Evolutionary conservation across 2,329 filamentous ascomycete species (phyloP), one percentile per base, ranked within the genome.

Genomic region (Claviceps sp.): DNA sequence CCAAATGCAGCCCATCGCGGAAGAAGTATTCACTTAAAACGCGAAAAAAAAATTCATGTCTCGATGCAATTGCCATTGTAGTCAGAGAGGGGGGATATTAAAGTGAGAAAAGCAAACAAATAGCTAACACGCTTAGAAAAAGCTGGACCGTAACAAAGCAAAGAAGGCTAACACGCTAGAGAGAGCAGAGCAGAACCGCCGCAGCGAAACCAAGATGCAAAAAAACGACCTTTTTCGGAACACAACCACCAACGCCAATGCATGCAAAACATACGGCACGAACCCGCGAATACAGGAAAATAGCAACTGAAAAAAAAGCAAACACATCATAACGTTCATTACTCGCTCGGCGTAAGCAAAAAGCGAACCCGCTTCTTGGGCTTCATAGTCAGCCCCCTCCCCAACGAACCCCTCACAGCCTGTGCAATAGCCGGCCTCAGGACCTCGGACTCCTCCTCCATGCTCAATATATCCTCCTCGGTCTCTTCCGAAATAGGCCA

Each of bases 401-500:
- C 26, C 26, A 30, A 8, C 8, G 26, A 30, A 30, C 8, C 26
- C 26, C 26, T 30, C 26, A 9, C 11, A 5, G 20, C 11, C 20
- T 24, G 41, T 30, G 26, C 8, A 30, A 30, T 30, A 30, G 26
- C 26, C 26, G 26, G 26, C 8, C 26, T 30, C 26, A 9, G 41
- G 7, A 5, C 5, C 18, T 14, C 20, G 4, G 41, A 14, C 13
- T 4, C 3, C 6, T 14, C 16, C 60, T 74, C 71, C 64, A 70
- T 65, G 20, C 70, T 63, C 24, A 72, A 62, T 26, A 72, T 62
- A 58, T 78, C 74, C 59, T 76, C 74, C 64, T 78, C 76, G 1
- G 73, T 73, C 65, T 80, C 76, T 61, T 81, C 77, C 63, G 78
- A 73, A 52, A 81, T 81, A 34, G 74, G 74, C 72, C 76, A 81